phyloP scores from a whole-genome alignment of 2,329 filamentous ascomycete genomes.

The Ophiostoma sp. region DNA sequence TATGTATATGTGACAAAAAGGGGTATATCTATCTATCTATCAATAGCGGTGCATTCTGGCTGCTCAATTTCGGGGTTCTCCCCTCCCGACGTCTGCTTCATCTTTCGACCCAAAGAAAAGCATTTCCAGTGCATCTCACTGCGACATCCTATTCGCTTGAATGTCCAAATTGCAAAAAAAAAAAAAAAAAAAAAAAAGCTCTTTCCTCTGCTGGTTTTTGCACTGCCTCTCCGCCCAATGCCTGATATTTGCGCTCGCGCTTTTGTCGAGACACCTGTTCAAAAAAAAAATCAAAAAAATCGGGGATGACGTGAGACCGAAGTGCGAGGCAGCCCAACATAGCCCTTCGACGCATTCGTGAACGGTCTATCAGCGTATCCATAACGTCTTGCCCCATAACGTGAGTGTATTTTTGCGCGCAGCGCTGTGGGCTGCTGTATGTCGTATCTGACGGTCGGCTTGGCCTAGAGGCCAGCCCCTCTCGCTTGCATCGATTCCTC shows the following conservation, averaged over 20 bases:
- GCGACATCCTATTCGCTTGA: neutral
- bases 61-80: neutral
- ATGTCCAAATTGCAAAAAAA: neutral
- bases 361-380: neutral
- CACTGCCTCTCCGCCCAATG: neutral
- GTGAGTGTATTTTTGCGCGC: neutral
- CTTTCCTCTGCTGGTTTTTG: neutral
- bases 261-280: neutral
- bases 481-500: neutral
- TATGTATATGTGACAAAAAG: neutral
- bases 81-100: neutral
- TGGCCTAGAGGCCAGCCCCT: neutral
- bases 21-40: conserved; percentile 15
- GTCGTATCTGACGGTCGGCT: neutral
- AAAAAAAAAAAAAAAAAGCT: too few species aligned
- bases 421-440: neutral
- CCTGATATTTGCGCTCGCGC: too few species aligned
- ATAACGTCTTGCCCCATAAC: neutral
- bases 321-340: neutral
- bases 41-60: neutral
- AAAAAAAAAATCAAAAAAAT: neutral
- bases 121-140: neutral
- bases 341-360: neutral
- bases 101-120: neutral
- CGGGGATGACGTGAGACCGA: neutral